These are phyloP conservation scores for Sugiyamaella smithiae DNA, from an alignment of 805 yeast genomes.

Conservation along the genomic window DNA sequence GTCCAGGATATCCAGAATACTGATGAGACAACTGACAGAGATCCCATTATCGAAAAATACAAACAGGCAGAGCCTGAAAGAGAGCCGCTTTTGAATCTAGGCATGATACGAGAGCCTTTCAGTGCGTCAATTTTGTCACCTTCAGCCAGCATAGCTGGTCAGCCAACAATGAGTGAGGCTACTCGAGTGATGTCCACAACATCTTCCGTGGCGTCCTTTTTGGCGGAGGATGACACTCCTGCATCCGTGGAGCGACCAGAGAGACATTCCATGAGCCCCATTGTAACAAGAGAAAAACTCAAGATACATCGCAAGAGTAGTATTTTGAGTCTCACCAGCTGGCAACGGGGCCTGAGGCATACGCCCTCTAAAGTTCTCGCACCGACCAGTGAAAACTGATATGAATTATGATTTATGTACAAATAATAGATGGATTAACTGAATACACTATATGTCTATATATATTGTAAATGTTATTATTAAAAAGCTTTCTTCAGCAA, in stretches of 20 bases:
- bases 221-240: background rate
- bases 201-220: background rate
- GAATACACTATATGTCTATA: background rate
- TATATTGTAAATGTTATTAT: background rate
- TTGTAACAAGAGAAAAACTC: background rate
- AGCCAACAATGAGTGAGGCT: background rate
- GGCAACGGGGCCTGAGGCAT: conserved; percentile 13
- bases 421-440: background rate
- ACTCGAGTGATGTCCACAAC: background rate
- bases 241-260: background rate
- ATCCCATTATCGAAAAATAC: conserved; percentile 18
- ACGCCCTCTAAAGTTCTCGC: conserved; percentile 1
- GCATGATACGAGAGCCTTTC: conserved; percentile 7
- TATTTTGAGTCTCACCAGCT: conserved; percentile 15
- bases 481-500: background rate
- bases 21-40: conserved; percentile 8
- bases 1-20: conserved; percentile 16
- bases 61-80: background rate
- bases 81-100: conserved; percentile 6
- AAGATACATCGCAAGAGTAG: conserved; percentile 17
- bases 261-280: background rate
- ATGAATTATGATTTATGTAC: conserved; percentile 3
- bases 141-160: background rate
- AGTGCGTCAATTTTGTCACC: background rate
- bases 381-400: background rate